Evolutionary conservation across 495 filamentous ascomycete species (phyloP).

Genomic region (Hypoxylon crocopeplum): DNA sequence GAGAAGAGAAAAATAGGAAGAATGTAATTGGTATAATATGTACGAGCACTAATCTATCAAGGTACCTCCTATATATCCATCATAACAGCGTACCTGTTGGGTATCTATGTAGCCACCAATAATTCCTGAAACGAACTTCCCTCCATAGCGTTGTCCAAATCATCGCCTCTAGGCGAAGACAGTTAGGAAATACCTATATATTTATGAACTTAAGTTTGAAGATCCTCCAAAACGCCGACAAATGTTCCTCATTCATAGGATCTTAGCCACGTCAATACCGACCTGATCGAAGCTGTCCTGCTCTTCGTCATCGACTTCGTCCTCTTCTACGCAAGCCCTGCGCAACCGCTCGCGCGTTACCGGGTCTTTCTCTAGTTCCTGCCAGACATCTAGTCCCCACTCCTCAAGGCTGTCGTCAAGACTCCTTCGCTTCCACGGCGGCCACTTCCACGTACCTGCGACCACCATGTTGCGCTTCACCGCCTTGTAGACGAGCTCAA

Average conservation of each 20-base stretch:
- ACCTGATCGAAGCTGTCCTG: constrained; percentile 20
- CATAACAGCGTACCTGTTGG: too few relatives aligned
- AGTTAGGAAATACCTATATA: too few relatives aligned
- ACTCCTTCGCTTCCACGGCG: constrained; percentile 30
- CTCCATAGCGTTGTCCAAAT: too few relatives aligned
- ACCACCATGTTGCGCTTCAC: constrained; percentile 46
- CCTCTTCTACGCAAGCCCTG: constrained; percentile 21
- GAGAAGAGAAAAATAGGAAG: too few relatives aligned
- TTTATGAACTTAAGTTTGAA: too few relatives aligned
- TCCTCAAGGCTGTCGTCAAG: constrained; percentile 45
- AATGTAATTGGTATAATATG: too few relatives aligned
- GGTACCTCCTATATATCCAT: too few relatives aligned
- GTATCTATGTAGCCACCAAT: too few relatives aligned
- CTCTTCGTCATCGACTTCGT: constrained; percentile 17
- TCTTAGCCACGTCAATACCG: constrained; percentile 17
- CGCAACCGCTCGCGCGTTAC: constrained; percentile 39
- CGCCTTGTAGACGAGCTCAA: constrained; percentile 46
- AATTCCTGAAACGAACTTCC: too few relatives aligned
- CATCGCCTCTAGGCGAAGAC: too few relatives aligned
- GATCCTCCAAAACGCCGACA: constrained; percentile 10
- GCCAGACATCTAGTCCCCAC: constrained; percentile 56
- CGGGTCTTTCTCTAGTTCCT: constrained; percentile 52
- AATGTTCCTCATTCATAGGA: constrained; percentile 19
- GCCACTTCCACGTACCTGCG: constrained; percentile 47
- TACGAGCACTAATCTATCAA: too few relatives aligned